Percentiles rank a stretch among this genome's conserved stretches.
Conservation (phyloP, 306 rosid genomes). For the Prinsepia uniflora region DNA sequence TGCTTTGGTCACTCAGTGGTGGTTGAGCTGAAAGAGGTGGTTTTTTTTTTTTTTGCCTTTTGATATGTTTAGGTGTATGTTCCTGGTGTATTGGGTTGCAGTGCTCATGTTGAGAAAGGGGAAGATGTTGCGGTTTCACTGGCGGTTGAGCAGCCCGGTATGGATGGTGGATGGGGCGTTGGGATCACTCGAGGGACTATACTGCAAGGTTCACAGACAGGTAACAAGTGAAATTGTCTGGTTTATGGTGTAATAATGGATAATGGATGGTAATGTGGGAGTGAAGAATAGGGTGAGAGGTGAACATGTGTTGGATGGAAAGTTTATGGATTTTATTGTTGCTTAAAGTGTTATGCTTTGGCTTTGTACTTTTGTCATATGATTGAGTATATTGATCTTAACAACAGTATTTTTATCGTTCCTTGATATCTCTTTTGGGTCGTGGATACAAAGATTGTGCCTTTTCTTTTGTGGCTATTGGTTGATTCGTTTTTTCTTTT, state of each 20-base stretch:
- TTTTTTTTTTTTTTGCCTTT: conserved; percentile 3
- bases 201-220: conserved; percentile 65
- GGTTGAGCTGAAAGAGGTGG: background rate
- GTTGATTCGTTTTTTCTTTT: conserved; percentile 18
- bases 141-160: conserved; percentile 73
- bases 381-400: background rate
- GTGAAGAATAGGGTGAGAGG: background rate
- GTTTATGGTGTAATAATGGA: background rate
- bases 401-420: background rate
- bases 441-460: background rate
- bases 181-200: conserved; percentile 84
- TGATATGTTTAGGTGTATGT: conserved; percentile 62
- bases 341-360: background rate
- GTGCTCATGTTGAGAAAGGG: conserved; percentile 90
- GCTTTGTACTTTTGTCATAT: background rate
- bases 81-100: conserved; percentile 92
- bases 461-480: background rate
- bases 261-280: background rate
- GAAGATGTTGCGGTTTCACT: conserved; percentile 76
- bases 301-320: background rate
- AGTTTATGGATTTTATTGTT: background rate
- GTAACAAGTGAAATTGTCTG: conserved; percentile 33
- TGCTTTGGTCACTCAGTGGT: background rate
- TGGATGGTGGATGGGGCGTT: conserved; percentile 68
- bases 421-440: background rate